Evolutionary conservation across 352 stramenopile species (phyloP), one percentile per base, ranked within the genome.

Genomic region (Pythium myriotylum): DNA sequence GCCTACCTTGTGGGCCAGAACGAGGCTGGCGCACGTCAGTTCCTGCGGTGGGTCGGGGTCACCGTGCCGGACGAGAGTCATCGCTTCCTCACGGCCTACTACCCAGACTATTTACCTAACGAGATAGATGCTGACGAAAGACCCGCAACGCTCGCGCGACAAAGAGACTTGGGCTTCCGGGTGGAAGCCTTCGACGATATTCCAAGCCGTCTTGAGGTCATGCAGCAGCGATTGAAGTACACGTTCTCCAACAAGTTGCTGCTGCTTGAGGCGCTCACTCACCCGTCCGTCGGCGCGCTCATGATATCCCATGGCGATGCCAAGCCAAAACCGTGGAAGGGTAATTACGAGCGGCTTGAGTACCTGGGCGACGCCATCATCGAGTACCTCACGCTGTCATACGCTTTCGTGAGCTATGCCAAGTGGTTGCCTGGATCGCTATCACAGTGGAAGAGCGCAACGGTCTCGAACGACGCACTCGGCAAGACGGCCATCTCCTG

Each of bases 301-400:
- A 59, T 80, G n/a, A 54, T 93, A 12, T 72, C 75, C 2, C 70
- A 74, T 14, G 70, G 83, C 22, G 56, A 73, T 57, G 59, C 43
- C 26, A 74, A 64, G 9, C 76, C 81, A 20, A 77, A 51, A 10
- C 62, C 74, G 14, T 95, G 82, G 84, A 84, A 77, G 52, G 77
- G 81, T n/a, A 81, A 97, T 58, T 97, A 97, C 43, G 86, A 97
- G 63, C 86, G 89, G 5, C 59, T 97, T 8, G 89, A 97, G 61
- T 97, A 94, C 54, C 65, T 97, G 17, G 89, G 89, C 9, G 89
- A 97, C 51, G 89, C 89, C 10, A 73, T 97, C 47, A 92, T 97
- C 50, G 89, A 95, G 62, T 97, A 94, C 56, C 59, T 97, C 40
- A 94, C 89, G 39, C 73, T 95, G 14, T 89, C 87, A 14, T 94